These are phyloP conservation scores for Berkeleyomyces basicola DNA, from an alignment of 2,329 filamentous ascomycete species.

Conservation along the genomic window DNA sequence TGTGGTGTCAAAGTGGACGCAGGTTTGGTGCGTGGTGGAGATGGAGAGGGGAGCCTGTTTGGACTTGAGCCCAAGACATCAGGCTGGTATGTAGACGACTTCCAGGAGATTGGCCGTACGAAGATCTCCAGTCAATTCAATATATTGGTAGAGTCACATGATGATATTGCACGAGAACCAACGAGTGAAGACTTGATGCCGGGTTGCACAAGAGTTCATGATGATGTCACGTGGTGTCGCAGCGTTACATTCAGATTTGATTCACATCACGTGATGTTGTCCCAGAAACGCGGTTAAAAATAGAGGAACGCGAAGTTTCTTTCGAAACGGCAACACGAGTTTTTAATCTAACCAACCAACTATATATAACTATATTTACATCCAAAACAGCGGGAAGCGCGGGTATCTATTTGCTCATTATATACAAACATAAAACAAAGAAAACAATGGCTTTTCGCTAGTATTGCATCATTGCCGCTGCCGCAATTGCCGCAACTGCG, in stretches of 20 bases:
- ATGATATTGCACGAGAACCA: background rate
- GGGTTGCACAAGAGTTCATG: background rate
- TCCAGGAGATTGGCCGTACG: background rate
- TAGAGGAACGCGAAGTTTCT: background rate
- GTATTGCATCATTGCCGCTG: background rate
- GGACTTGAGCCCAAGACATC: background rate
- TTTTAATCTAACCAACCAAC: background rate
- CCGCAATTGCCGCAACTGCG: background rate
- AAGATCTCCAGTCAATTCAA: background rate
- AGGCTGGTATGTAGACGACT: background rate
- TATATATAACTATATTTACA: background rate
- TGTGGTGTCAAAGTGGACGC: background rate
- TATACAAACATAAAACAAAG: background rate
- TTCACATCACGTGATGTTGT: background rate
- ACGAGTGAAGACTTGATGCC: background rate
- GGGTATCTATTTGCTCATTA: conserved; percentile 1
- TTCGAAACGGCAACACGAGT: no score
- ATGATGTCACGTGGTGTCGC: background rate
- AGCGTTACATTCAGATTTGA: background rate
- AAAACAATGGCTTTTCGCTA: background rate
- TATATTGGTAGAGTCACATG: background rate
- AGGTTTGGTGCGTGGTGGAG: background rate
- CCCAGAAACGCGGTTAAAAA: background rate
- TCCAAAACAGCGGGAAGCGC: background rate
- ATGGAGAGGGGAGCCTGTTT: background rate